A percentile compares a stretch with the other conserved stretches of the same genome.
phyloP scores from a whole-genome alignment of 768 basidiomycete species.

The Agrocybe pediades region DNA sequence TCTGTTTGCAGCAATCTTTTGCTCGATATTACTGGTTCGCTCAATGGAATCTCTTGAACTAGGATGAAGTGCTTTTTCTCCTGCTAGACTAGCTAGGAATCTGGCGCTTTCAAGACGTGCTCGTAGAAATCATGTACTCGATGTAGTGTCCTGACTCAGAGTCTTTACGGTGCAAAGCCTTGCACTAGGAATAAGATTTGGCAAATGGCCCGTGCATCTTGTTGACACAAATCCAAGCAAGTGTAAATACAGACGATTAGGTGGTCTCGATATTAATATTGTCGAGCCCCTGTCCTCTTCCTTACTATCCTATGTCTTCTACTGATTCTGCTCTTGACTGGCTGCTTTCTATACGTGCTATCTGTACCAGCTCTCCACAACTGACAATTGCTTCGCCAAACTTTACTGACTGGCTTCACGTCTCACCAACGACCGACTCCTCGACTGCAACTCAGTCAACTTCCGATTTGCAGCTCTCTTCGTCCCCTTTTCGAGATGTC shows the following conservation, averaged over 20 bases:
- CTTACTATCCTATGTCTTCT: conserved; percentile 13
- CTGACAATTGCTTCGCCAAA: conserved; percentile 19
- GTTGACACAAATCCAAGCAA: conserved; percentile 5
- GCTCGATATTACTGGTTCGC: too few species aligned
- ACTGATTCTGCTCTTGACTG: conserved; percentile 21
- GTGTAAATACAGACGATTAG: conserved; percentile 1
- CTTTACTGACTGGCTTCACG: conserved; percentile 31
- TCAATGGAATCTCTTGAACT: too few species aligned
- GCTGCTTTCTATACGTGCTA: conserved; percentile 21
- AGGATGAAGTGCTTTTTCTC: too few species aligned
- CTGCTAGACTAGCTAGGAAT: too few species aligned
- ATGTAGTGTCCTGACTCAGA: too few species aligned
- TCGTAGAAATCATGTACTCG: too few species aligned
- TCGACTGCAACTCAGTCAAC: conserved; percentile 9
- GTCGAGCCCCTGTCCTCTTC: not conserved
- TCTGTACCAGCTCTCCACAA: conserved; percentile 18
- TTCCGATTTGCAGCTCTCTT: conserved; percentile 16
- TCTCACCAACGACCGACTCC: conserved; percentile 22
- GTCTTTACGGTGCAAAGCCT: too few species aligned
- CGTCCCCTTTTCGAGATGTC: conserved; percentile 23
- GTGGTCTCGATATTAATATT: not conserved
- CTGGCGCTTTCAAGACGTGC: too few species aligned
- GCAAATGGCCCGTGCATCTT: conserved; percentile 1
- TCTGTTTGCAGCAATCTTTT: too few species aligned
- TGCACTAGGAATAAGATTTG: too few species aligned